phyloP scores from a whole-genome alignment of 176 grass and related monocot species.

The Oryza australiensis region DNA sequence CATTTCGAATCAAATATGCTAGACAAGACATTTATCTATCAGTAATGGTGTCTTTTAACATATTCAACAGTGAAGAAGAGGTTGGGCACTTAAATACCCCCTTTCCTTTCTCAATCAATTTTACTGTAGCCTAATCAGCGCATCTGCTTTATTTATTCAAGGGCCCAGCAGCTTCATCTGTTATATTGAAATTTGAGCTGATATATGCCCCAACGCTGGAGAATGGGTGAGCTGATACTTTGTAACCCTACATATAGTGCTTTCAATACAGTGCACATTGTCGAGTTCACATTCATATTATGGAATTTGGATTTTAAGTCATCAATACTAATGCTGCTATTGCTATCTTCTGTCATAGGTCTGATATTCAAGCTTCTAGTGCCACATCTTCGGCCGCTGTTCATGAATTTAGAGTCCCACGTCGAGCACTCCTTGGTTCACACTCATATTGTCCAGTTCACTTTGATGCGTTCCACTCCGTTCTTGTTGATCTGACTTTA shows the following conservation, averaged over 20 bases:
- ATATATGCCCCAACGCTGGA: constrained; percentile 83
- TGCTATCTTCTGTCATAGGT: constrained; percentile 54
- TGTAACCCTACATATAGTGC: constrained; percentile 1
- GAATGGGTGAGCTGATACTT: constrained; percentile 57
- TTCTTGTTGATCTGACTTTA: constrained; percentile 88
- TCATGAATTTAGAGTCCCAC: constrained; percentile 94
- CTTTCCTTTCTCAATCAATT: constrained; percentile 28
- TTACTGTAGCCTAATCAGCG: constrained; percentile 27
- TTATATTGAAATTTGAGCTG: constrained; percentile 96
- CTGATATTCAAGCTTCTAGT: constrained; percentile 69
- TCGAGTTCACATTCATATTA: constrained; percentile 4
- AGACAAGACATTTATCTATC: constrained; percentile 95
- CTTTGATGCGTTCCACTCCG: constrained; percentile 89
- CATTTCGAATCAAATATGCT: constrained; percentile 92
- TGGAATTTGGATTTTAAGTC: constrained; percentile 15
- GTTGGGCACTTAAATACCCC: constrained; percentile 40
- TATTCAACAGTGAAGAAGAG: constrained; percentile 71
- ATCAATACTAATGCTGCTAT: constrained; percentile 22
- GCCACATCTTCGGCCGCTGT: constrained; percentile 62
- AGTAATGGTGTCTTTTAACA: constrained; percentile 98
- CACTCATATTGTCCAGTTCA: constrained; percentile 97
- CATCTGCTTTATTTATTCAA: constrained; percentile 51
- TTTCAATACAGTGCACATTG: background rate
- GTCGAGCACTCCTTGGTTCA: constrained; percentile 76
- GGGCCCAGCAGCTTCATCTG: constrained; percentile 64